These are phyloP conservation scores for Arthrobotrys musiformis DNA, from an alignment of 2,329 filamentous ascomycete genomes.

Conservation along the genomic window DNA sequence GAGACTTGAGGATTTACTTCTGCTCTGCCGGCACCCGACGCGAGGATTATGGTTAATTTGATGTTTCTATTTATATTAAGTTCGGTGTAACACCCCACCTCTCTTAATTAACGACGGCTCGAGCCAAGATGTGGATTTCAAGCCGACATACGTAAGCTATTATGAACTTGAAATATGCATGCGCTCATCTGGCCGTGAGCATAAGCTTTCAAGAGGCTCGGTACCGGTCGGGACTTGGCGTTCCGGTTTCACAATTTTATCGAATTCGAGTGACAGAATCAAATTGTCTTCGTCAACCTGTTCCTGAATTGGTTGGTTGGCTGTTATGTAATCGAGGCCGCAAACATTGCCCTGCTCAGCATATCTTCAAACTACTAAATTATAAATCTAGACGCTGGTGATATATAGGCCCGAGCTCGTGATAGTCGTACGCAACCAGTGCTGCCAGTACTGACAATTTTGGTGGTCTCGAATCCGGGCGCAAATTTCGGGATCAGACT, in stretches of 20 bases:
- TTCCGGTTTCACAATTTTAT: no score
- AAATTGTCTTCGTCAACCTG: no score
- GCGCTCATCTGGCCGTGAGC: no score
- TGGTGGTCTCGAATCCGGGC: neutral
- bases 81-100: neutral
- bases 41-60: neutral
- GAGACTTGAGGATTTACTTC: neutral
- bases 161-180: neutral
- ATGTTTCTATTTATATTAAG: neutral
- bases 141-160: neutral
- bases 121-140: neutral
- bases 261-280: neutral
- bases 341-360: no score
- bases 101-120: neutral
- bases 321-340: no score
- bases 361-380: neutral
- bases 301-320: no score
- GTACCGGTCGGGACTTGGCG: neutral
- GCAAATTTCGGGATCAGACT: neutral
- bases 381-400: neutral
- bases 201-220: neutral
- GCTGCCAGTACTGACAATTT: no score
- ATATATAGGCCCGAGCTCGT: neutral
- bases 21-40: neutral
- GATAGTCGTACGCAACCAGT: no score